Base-by-base conservation (phyloP, 768 basidiomycete species). In the Crassisporium funariophilum region DNA sequence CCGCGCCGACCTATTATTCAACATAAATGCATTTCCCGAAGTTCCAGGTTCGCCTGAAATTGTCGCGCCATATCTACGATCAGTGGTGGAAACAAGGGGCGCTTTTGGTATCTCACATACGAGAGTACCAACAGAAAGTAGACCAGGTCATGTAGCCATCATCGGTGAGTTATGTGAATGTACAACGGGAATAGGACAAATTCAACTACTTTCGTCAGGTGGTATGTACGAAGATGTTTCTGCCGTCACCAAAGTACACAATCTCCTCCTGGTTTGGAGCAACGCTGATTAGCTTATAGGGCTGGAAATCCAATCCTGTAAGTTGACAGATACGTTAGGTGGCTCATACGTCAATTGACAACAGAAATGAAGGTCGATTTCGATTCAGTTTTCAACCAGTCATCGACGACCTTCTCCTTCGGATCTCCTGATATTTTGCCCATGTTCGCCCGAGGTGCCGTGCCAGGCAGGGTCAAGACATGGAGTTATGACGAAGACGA, bases 191-290 rank as follows among this genome's bases (percentile, higher is more conserved):
- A 6, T 5, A 6, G 2, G 4, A 17, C 12, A 11, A 9, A 33
- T 7, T 33, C 20, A 19, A 16, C 8, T 19, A 11, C 12, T 15
- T 8, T 31, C 4, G 34, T 5, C 43, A 84, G 82, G 82, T 23
- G 91, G 91, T 2, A 92, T 93, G 89, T 91, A 92, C 59, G 91
- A 93, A 64, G 89, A 93, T 53, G 90, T 90, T 3, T 88, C 86
- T 0, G 90, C 91, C 12, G 90, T 91, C 22, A 91, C 87, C 16
- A 89, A 90, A 76, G 90, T 78, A 69, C 50, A 50, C 37, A 19
- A 15, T 20, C 35, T 38, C 12, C 36, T 17, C 22, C 31, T 12
- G 13, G 17, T 25, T 13, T 27, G 31, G 10, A 41, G 7, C 31
- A 16, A 10, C 20, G 16, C 40, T 48, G 58, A 17, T 48, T 20